Conservation (phyloP, 805 yeast species). For the Barnettozyma vustinii region DNA sequence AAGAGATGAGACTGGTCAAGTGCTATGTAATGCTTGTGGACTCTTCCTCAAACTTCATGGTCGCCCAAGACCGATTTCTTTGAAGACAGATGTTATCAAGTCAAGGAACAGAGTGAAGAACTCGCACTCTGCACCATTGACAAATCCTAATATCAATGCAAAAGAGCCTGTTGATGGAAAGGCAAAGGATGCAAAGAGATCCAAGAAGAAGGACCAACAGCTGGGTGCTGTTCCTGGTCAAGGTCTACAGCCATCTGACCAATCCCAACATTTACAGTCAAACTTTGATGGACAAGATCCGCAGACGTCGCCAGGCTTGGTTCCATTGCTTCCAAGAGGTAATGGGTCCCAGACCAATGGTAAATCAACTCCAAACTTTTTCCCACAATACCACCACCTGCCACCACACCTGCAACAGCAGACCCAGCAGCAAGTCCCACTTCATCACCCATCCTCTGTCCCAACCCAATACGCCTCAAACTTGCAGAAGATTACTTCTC, state of each 20-base stretch:
- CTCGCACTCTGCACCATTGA: conserved; percentile 8
- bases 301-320: conserved; percentile 32
- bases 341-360: conserved; percentile 7
- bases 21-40: conserved; percentile 93
- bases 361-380: conserved; percentile 16
- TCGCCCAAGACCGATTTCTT: conserved; percentile 83
- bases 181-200: conserved; percentile 17
- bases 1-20: conserved; percentile 86
- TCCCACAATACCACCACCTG: conserved; percentile 25
- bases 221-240: neutral
- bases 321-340: conserved; percentile 36
- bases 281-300: conserved; percentile 6
- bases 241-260: neutral
- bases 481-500: conserved; percentile 57
- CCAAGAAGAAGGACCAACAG: conserved; percentile 3
- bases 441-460: conserved; percentile 57
- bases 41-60: conserved; percentile 86
- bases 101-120: conserved; percentile 82
- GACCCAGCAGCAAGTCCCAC: conserved; percentile 23
- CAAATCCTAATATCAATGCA: conserved; percentile 1
- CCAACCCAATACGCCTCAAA: conserved; percentile 70
- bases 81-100: conserved; percentile 89
- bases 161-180: conserved; percentile 21
- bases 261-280: neutral
- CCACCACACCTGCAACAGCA: conserved; percentile 24